Conservation (phyloP, 2,329 filamentous ascomycete species). For the Arthrocladium fulminans region DNA sequence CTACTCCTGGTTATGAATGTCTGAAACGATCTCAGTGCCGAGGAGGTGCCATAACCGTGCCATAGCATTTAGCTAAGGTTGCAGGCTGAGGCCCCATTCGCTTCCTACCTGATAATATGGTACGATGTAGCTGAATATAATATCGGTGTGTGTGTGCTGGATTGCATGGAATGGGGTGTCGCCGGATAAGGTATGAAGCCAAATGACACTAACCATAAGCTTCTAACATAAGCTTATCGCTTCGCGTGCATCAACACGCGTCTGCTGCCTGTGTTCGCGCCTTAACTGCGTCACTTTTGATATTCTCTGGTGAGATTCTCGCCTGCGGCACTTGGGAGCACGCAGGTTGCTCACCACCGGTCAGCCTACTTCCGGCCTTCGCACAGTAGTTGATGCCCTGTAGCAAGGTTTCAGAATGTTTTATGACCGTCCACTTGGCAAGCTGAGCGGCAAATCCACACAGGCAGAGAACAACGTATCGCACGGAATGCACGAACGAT, state of each 20-base stretch:
- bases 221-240: constrained; percentile 1
- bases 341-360: too few species aligned
- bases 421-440: too few species aligned
- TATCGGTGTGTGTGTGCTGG: constrained; percentile 30
- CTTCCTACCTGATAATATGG: constrained; percentile 61
- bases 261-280: constrained; percentile 2
- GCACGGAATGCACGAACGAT: background rate
- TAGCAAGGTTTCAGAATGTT: too few species aligned
- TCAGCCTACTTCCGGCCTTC: too few species aligned
- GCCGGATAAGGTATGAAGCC: background rate
- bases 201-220: too few species aligned
- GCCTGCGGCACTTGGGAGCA: too few species aligned
- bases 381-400: background rate
- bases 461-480: background rate
- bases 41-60: constrained; percentile 76
- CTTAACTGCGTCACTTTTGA: background rate
- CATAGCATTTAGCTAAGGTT: constrained; percentile 4
- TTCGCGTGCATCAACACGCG: background rate
- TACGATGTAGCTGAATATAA: constrained; percentile 61
- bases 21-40: constrained; percentile 79
- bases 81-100: background rate
- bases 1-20: constrained; percentile 59
- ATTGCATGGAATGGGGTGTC: too few species aligned
- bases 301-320: too few species aligned
- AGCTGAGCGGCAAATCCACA: too few species aligned